phyloP scores from a whole-genome alignment of 352 stramenopile genomes.

The Lagenidium sp. region DNA sequence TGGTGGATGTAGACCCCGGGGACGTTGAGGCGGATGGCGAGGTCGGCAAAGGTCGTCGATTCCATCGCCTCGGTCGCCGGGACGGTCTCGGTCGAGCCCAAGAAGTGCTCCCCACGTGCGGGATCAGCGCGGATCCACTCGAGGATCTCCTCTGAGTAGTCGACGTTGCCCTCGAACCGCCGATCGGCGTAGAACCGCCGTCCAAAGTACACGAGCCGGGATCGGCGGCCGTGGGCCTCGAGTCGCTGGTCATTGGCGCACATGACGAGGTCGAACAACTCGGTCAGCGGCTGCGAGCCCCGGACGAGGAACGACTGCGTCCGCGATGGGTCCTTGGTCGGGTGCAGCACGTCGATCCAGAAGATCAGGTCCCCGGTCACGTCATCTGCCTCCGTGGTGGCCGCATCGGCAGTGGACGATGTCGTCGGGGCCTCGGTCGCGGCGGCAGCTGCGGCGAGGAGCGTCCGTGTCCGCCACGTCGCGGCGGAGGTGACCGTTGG shows the following conservation, averaged over 20 bases:
- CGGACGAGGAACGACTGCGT: conserved; percentile 72
- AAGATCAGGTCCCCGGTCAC: conserved; percentile 32
- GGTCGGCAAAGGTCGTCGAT: conserved; percentile 19
- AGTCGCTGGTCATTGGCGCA: conserved; percentile 62
- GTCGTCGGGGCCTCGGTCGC: background rate
- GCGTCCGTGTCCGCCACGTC: conserved; percentile 13
- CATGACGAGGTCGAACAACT: conserved; percentile 51
- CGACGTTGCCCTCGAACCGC: conserved; percentile 19
- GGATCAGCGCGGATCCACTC: conserved; percentile 40
- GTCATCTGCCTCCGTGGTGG: background rate
- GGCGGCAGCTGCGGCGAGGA: conserved; percentile 7
- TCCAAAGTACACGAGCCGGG: conserved; percentile 59
- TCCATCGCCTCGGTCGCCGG: conserved; percentile 17
- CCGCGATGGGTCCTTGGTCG: conserved; percentile 45
- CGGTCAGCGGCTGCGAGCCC: conserved; percentile 35
- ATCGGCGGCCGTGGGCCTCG: conserved; percentile 19
- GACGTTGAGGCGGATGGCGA: conserved; percentile 43
- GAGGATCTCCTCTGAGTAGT: conserved; percentile 49
- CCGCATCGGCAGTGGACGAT: background rate
- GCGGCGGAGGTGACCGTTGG: conserved; percentile 12
- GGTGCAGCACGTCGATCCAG: conserved; percentile 67
- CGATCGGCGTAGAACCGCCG: conserved; percentile 50
- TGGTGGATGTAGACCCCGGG: conserved; percentile 67
- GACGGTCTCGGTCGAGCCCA: conserved; percentile 2
- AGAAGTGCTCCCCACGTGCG: conserved; percentile 19